Percentiles rank a stretch among this genome's conserved stretches.
These are phyloP conservation scores for Schrenkiella parvula DNA, from an alignment of 345 rosid species.

Conservation along the genomic window DNA sequence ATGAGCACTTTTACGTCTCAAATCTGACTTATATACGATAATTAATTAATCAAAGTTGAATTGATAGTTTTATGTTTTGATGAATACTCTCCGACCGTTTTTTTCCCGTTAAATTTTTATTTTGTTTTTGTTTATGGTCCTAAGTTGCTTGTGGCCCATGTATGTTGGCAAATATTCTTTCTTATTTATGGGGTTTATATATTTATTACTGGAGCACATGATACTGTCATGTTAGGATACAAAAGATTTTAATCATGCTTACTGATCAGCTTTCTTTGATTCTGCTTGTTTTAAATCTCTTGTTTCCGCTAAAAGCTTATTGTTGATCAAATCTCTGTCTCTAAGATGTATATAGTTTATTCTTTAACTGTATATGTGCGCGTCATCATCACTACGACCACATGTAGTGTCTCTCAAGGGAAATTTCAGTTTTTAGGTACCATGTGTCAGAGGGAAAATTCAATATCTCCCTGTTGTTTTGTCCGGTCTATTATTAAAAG, in stretches of 20 bases:
- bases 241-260: background rate
- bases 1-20: background rate
- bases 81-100: background rate
- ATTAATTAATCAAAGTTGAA: background rate
- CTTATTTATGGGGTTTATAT: background rate
- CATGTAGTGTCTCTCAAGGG: conserved; percentile 13
- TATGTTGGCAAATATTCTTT: background rate
- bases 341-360: background rate
- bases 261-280: background rate
- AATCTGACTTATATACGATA: background rate
- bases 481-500: background rate
- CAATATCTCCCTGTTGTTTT: background rate
- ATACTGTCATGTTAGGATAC: conserved; percentile 18
- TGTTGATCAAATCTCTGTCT: conserved; percentile 15
- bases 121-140: background rate
- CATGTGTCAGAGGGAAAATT: background rate
- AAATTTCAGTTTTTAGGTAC: background rate
- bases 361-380: background rate
- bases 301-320: background rate
- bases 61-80: background rate
- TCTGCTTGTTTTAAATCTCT: background rate
- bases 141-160: conserved; percentile 9
- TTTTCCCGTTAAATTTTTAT: background rate
- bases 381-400: conserved; percentile 19
- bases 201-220: conserved; percentile 25